These are phyloP conservation scores for Chaetomium sp. DNA, from an alignment of 2,329 filamentous ascomycete species.

Conservation along the genomic window DNA sequence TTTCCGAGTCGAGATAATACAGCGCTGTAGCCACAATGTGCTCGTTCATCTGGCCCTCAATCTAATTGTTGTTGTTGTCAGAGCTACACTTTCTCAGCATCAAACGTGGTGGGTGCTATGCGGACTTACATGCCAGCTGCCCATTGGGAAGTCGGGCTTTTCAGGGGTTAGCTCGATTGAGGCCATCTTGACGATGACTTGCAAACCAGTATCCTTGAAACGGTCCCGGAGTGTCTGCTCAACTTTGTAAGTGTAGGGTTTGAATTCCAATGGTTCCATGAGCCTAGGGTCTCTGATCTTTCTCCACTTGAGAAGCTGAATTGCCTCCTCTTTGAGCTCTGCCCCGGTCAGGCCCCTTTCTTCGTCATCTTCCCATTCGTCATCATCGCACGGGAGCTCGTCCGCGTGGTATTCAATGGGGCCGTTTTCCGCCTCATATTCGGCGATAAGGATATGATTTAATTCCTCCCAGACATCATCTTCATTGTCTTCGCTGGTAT, in stretches of 20 bases:
- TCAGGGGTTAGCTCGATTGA: conserved; percentile 61
- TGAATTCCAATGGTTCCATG: conserved; percentile 26
- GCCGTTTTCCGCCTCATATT: conserved; percentile 7
- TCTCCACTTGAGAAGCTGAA: conserved; percentile 20
- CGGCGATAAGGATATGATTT: conserved; percentile 3
- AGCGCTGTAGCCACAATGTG: conserved; percentile 58
- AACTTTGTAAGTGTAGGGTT: conserved; percentile 28
- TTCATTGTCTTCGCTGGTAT: conserved; percentile 3
- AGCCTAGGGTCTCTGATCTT: conserved; percentile 27
- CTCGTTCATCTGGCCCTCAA: conserved; percentile 55
- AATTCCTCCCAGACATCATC: conserved; percentile 15
- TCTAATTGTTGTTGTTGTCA: conserved; percentile 28
- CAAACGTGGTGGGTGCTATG: not conserved
- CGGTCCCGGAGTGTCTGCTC: conserved; percentile 30
- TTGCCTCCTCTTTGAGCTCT: conserved; percentile 24
- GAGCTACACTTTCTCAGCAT: not conserved
- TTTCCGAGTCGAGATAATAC: conserved; percentile 57
- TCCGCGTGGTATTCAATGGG: conserved; percentile 34
- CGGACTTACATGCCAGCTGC: conserved; percentile 49
- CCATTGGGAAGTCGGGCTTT: conserved; percentile 51
- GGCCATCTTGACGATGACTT: conserved; percentile 66
- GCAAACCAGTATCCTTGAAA: conserved; percentile 49
- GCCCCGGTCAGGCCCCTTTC: conserved; percentile 19
- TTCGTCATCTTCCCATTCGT: conserved; percentile 30
- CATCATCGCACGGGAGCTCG: conserved; percentile 35